phyloP scores from a whole-genome alignment of 441 rosid species.

The Populus hybrid region DNA sequence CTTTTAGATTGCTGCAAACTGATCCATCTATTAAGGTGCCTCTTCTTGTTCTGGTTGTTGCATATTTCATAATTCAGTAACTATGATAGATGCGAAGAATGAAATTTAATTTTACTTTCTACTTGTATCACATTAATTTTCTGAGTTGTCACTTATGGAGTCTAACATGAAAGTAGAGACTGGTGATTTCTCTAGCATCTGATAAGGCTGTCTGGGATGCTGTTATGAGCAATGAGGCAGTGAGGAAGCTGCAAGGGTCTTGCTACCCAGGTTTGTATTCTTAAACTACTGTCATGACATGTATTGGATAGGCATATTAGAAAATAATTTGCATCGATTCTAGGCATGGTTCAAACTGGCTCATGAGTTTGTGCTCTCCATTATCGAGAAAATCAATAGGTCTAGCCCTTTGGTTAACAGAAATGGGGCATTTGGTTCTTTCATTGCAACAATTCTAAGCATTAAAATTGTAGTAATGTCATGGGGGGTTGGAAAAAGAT shows the following conservation, averaged over 20 bases:
- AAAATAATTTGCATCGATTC: neutral
- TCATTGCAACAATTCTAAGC: neutral
- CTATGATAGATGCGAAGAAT: neutral
- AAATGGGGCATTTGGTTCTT: neutral
- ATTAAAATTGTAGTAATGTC: neutral
- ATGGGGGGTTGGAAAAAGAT: neutral
- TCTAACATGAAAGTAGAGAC: constrained; percentile 36
- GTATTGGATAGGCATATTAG: no score
- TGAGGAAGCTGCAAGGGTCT: constrained; percentile 50
- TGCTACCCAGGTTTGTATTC: constrained; percentile 36
- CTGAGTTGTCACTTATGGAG: neutral
- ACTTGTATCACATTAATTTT: neutral
- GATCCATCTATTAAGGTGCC: constrained; percentile 69
- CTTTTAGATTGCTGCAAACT: constrained; percentile 55
- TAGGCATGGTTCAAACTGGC: neutral
- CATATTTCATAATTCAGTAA: neutral
- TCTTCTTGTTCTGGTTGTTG: constrained; percentile 17
- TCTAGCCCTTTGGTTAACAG: neutral
- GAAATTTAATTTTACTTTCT: neutral
- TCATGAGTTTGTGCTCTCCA: neutral
- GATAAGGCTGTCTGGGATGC: constrained; percentile 85
- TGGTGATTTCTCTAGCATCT: constrained; percentile 73
- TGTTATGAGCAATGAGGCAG: constrained; percentile 58
- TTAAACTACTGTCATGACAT: neutral
- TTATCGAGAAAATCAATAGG: neutral